Percentiles rank a stretch among this genome's conserved stretches.
Conservation (phyloP, 2,329 filamentous ascomycete genomes). For the Grosmannia serpens region DNA sequence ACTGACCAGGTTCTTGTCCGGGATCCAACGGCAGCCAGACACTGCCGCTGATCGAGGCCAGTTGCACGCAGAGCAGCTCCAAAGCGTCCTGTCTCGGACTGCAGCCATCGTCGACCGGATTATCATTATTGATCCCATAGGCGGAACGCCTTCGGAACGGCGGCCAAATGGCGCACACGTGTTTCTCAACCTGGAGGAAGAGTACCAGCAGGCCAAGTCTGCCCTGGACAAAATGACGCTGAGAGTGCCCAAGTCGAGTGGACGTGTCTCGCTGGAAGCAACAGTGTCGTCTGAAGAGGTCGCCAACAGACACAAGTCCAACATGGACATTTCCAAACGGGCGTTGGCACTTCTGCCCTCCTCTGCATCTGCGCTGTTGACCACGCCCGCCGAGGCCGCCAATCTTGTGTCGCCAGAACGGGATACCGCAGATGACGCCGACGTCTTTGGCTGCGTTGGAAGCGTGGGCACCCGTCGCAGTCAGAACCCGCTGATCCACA, state of each 20-base stretch:
- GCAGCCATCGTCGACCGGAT: slow-evolving; percentile 65
- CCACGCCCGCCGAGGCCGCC: slow-evolving; percentile 75
- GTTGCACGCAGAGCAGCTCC: slow-evolving; percentile 10
- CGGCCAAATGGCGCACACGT: slow-evolving; percentile 56
- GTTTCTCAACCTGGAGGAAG: slow-evolving; percentile 89
- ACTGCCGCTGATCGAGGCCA: slow-evolving; percentile 16
- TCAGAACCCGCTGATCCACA: slow-evolving; percentile 84
- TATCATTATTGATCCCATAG: slow-evolving; percentile 77
- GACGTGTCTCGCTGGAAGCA: neutral
- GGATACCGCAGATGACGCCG: slow-evolving; percentile 2
- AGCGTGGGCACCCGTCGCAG: slow-evolving; percentile 43
- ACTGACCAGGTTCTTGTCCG: slow-evolving; percentile 64
- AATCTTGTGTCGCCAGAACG: slow-evolving; percentile 25
- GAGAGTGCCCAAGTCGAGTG: neutral
- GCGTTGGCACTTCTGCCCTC: slow-evolving; percentile 67
- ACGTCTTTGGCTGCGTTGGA: slow-evolving; percentile 34
- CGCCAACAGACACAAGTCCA: slow-evolving; percentile 45
- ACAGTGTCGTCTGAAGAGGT: slow-evolving; percentile 11
- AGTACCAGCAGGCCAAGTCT: slow-evolving; percentile 58
- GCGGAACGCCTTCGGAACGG: slow-evolving; percentile 64
- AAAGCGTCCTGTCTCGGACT: slow-evolving; percentile 11
- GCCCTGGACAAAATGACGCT: slow-evolving; percentile 36
- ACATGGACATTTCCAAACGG: slow-evolving; percentile 60
- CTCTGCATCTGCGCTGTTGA: slow-evolving; percentile 78
- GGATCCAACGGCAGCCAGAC: slow-evolving; percentile 32